phyloP scores from a whole-genome alignment of 805 yeast species.

The Lachancea lanzarotensis region DNA sequence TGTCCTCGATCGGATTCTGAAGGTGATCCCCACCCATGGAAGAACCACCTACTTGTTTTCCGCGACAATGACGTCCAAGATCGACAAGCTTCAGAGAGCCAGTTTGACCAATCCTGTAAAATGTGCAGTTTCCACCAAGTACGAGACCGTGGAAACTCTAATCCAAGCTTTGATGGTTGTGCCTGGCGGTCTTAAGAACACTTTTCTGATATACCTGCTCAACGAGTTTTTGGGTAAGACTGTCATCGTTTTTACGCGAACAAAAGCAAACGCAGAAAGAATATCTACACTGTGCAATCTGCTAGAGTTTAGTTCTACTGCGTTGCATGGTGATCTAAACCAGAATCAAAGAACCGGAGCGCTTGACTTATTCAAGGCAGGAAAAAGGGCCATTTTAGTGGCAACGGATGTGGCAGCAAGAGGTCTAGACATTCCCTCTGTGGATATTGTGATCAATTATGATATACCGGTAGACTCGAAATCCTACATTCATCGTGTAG shows the following conservation, averaged over 20 bases:
- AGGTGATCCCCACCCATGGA: conserved; percentile 71
- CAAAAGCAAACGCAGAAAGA: conserved; percentile 92
- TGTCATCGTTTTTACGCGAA: conserved; percentile 82
- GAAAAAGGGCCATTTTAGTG: conserved; percentile 59
- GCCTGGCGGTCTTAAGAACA: conserved; percentile 89
- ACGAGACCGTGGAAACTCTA: conserved; percentile 91
- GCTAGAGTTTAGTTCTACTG: conserved; percentile 83
- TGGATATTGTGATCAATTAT: conserved; percentile 90
- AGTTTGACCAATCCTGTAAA: conserved; percentile 83
- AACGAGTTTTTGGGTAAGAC: conserved; percentile 83
- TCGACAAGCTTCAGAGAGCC: conserved; percentile 91
- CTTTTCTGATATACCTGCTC: conserved; percentile 71
- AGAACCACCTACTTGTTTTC: conserved; percentile 83
- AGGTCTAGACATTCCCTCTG: conserved; percentile 90
- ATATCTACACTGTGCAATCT: conserved; percentile 74
- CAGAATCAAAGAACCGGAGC: conserved; percentile 83
- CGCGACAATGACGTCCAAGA: conserved; percentile 96
- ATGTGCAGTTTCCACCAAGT: conserved; percentile 81
- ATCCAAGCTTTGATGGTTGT: conserved; percentile 84
- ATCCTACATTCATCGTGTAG: conserved; percentile 93
- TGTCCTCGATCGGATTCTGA: conserved; percentile 77
- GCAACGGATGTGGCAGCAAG: conserved; percentile 89
- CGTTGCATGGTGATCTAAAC: conserved; percentile 86
- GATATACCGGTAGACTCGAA: conserved; percentile 89
- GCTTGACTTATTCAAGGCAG: conserved; percentile 69